Base-by-base conservation (phyloP, 331 rosid species). In the Arachis monticola region DNA sequence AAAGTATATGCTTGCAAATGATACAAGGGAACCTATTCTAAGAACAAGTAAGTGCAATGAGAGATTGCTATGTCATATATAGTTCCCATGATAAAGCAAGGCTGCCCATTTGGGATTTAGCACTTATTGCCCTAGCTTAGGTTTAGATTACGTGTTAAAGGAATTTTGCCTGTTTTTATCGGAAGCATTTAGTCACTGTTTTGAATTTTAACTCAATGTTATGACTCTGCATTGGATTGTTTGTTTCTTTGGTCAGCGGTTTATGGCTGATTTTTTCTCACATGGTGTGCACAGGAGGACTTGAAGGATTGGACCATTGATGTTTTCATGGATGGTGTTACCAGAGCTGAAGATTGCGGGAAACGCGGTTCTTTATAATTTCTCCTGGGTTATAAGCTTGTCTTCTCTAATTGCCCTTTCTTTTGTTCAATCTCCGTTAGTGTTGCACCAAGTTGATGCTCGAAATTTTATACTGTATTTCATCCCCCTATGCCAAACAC, bases 231-330 rank as follows among this genome's bases (percentile, higher is more conserved):
- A 47, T 35, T 60, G 14, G 31, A 58, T 47, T 42, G 12, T 44
- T 11, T 53, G 57, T 11, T 11, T 11, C 11, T 12, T 1, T 13
- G 14, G 41, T 67, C 32, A 42, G 5, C 31, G n/a, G 46, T 64
- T 64, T 35, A 35, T 5, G 56, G 55, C 62, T 78, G 74, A 77
- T 71, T 41, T 76, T 51, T 71, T 4, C n/a, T 80, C 65, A 12
- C 64, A 35, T 85, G 58, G 64, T 77, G 53, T 51, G 22, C 52
- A 17, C 84, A 92, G 96, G 97, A 87, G 67, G 96, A 90, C 61
- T 30, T 92, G 75, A 92, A 87, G 81, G 93, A 92, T 69, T 92
- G 97, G 97, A 88, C 93, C 14, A 82, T 86, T 65, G 97, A 90
- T 72, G 96, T 87, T 80, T 74, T 92, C 80, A 84, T 90, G 50